These are phyloP conservation scores for Mortierella sp. DNA, from an alignment of 371 early-diverging fungal genomes.

Conservation along the genomic window DNA sequence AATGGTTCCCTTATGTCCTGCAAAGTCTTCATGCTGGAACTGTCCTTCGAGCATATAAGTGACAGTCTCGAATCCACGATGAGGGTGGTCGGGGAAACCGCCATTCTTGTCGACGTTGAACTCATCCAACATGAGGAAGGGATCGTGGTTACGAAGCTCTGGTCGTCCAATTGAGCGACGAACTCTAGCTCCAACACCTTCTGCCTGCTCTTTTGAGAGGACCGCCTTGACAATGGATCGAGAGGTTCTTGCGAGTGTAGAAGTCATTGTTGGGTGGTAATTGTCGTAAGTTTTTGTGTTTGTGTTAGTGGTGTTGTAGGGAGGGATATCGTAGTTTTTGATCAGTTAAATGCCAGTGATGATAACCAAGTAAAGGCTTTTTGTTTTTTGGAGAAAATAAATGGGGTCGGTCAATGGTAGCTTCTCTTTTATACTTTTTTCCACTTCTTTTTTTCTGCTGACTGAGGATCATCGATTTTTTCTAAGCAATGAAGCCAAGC, in stretches of 20 bases:
- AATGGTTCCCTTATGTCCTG: conserved; percentile 3
- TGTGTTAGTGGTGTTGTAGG: neutral
- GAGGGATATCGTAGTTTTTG: neutral
- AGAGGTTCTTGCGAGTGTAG: neutral
- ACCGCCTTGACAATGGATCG: conserved; percentile 4
- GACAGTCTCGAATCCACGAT: conserved; percentile 6
- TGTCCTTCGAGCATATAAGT: conserved; percentile 3
- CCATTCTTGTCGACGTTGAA: conserved; percentile 11
- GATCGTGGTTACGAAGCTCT: conserved; percentile 6
- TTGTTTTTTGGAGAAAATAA: too few species aligned
- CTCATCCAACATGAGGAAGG: conserved; percentile 11
- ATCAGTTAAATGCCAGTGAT: neutral
- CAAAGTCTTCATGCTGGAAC: conserved; percentile 2
- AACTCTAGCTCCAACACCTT: conserved; percentile 8
- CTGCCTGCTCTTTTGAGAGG: conserved; percentile 4
- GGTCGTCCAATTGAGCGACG: conserved; percentile 4
- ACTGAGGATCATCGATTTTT: too few species aligned
- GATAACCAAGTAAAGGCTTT: neutral
- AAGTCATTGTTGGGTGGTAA: neutral
- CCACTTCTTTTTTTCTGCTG: neutral
- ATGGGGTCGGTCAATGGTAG: too few species aligned
- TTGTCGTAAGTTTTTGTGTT: neutral
- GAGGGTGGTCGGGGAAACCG: conserved; percentile 6
- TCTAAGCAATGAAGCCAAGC: neutral
- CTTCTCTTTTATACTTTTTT: too few species aligned